These are phyloP conservation scores for Ceratocystis alfenasii DNA, from an alignment of 2,329 filamentous ascomycete species.

Conservation along the genomic window DNA sequence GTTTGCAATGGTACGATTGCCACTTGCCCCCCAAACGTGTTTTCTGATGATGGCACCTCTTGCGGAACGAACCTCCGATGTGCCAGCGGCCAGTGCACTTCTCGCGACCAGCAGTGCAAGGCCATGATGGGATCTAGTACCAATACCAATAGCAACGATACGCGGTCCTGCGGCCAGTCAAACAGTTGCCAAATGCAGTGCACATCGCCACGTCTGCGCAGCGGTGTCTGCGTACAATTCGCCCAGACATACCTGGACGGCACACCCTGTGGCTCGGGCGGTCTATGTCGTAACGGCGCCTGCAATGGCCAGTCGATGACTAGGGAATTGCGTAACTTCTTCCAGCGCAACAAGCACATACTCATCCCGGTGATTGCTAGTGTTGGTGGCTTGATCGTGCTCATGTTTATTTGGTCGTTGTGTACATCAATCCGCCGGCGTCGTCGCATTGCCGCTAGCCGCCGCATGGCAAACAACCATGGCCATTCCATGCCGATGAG, in stretches of 20 bases:
- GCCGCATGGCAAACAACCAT: constrained; percentile 8
- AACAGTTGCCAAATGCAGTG: constrained; percentile 65
- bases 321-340: constrained; percentile 63
- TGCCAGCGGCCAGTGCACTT: constrained; percentile 89
- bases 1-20: constrained; percentile 62
- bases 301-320: constrained; percentile 60
- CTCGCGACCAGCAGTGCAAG: constrained; percentile 77
- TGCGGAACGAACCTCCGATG: constrained; percentile 66
- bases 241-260: constrained; percentile 92
- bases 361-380: constrained; percentile 68
- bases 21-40: constrained; percentile 61
- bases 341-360: constrained; percentile 62
- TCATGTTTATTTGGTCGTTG: constrained; percentile 57
- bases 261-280: constrained; percentile 69
- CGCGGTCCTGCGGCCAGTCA: constrained; percentile 54
- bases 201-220: constrained; percentile 53
- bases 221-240: constrained; percentile 57
- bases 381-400: constrained; percentile 59
- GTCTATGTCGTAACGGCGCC: constrained; percentile 63
- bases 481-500: not conserved
- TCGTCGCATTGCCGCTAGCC: not conserved
- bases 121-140: constrained; percentile 67
- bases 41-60: constrained; percentile 53
- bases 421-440: constrained; percentile 32
- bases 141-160: constrained; percentile 62